A percentile compares a stretch with the other conserved stretches of the same genome.
phyloP scores from a whole-genome alignment of 352 stramenopile species.

The Globisporangium ultimum region DNA sequence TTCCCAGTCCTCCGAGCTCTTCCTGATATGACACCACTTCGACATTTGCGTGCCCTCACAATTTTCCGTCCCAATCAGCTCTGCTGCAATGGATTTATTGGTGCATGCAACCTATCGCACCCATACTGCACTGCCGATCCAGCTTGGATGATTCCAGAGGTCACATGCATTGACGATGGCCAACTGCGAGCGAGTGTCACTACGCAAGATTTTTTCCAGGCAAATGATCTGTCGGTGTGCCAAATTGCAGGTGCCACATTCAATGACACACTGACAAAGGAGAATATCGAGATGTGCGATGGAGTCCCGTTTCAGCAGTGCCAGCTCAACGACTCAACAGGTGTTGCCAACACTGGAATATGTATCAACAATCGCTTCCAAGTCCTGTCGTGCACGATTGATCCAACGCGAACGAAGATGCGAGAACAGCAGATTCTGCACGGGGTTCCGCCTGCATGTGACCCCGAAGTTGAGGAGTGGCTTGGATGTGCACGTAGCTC shows the following conservation, averaged over 20 bases:
- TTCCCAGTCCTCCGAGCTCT: constrained; percentile 13
- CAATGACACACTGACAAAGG: constrained; percentile 15
- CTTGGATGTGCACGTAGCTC: constrained; percentile 2
- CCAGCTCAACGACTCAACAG: neutral
- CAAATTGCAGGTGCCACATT: constrained; percentile 4
- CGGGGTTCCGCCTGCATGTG: too few species aligned
- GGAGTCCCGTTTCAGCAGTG: constrained; percentile 25
- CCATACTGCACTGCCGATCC: constrained; percentile 14
- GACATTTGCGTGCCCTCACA: constrained; percentile 18
- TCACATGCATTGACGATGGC: neutral
- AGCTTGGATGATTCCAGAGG: neutral
- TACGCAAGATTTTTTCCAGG: neutral
- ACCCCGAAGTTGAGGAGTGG: neutral
- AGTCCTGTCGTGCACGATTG: constrained; percentile 26
- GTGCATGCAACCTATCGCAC: constrained; percentile 13
- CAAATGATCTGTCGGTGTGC: constrained; percentile 11
- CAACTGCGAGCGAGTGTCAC: neutral
- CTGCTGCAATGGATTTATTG: constrained; percentile 39
- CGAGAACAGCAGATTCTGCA: constrained; percentile 13
- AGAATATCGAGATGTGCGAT: constrained; percentile 24
- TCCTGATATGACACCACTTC: constrained; percentile 20
- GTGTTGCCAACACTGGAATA: constrained; percentile 15
- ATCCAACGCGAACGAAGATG: constrained; percentile 22
- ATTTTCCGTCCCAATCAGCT: constrained; percentile 22
- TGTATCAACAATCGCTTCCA: constrained; percentile 37